Evolutionary conservation across 768 basidiomycete species (phyloP), one percentile per base, ranked within the genome.

Genomic region (Grammothele lineata): DNA sequence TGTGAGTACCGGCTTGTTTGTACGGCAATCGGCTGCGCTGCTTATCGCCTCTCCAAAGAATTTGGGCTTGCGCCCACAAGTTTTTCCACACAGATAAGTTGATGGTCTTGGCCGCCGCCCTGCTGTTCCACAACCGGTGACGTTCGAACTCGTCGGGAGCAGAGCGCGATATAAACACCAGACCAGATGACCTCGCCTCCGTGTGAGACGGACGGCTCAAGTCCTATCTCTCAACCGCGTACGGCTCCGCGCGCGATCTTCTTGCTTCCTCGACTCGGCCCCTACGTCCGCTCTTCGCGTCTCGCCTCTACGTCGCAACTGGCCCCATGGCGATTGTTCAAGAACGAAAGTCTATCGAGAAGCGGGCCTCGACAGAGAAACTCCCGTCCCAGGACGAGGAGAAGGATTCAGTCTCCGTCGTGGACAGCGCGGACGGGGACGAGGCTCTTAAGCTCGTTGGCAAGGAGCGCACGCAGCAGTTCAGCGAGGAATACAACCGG

Each of bases 381-480:
- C 41, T 33, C 18, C 39, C 7, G 27, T 37, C 48, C 17, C 47
- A 38, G 32, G 57, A 52, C 35, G 43, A 45, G 34, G 57, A 59
- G 55, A 59, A 59, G 52, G 37, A 50, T n/a, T 47, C 32, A 18
- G 53, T 50, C 26, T 58, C 58, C 2, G 47, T 35, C 18, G 43
- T 73, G 37, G 66, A 75, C 48, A 60, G 69, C 6, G 47, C 57
- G 4, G 62, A 77, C 32, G 80, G 77, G 6, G 81, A 83, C 53
- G 81, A 81, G 54, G 82, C 81, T 12, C 69, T 83, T 37, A 66
- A 70, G 49, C 74, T 84, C 15, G 80, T 85, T 40, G 78, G 80
- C 2, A 61, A 62, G 4, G 74, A 78, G 52, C 68, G 76, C 22
- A 68, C 70, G 18, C 60, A 62, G 7, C 65, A 77, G 40, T 83